Evolutionary conservation across 345 rosid species (phyloP).

Genomic region (Microcos paniculata): DNA sequence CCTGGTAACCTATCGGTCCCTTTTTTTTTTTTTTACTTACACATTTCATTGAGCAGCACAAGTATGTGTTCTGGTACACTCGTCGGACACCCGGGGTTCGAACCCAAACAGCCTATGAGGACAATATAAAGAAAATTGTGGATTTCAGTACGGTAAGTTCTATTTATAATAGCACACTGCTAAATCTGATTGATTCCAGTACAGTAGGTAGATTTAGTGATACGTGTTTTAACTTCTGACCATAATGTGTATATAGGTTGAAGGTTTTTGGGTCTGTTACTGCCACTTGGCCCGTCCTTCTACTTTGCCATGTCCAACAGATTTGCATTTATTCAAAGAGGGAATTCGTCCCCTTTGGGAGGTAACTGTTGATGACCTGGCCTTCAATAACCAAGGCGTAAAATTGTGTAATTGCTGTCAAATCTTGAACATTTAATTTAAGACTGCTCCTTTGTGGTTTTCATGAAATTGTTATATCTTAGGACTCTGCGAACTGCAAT

Average conservation of each 20-base stretch:
- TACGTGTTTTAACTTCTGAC: neutral
- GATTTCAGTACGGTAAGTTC: constrained; percentile 87
- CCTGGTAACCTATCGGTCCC: neutral
- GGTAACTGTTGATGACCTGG: constrained; percentile 41
- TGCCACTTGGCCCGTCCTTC: constrained; percentile 93
- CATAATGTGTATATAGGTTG: constrained; percentile 47
- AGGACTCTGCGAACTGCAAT: constrained; percentile 91
- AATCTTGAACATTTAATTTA: neutral
- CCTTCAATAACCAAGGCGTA: neutral
- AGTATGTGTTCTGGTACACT: constrained; percentile 94
- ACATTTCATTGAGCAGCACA: constrained; percentile 52
- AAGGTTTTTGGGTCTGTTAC: constrained; percentile 89
- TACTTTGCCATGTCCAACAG: constrained; percentile 81
- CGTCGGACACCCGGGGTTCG: constrained; percentile 91
- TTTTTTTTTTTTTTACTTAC: constrained; percentile 18
- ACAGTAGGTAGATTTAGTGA: constrained; percentile 18
- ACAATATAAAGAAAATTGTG: constrained; percentile 87
- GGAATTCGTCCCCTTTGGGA: constrained; percentile 95
- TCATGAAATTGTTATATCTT: constrained; percentile 18
- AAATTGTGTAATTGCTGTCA: neutral
- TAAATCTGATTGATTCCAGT: neutral
- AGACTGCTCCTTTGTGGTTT: neutral
- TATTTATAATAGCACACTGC: neutral
- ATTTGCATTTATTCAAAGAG: constrained; percentile 90
- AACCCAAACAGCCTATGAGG: constrained; percentile 86